phyloP scores from a whole-genome alignment of 331 rosid species.

The Malus hybrid region DNA sequence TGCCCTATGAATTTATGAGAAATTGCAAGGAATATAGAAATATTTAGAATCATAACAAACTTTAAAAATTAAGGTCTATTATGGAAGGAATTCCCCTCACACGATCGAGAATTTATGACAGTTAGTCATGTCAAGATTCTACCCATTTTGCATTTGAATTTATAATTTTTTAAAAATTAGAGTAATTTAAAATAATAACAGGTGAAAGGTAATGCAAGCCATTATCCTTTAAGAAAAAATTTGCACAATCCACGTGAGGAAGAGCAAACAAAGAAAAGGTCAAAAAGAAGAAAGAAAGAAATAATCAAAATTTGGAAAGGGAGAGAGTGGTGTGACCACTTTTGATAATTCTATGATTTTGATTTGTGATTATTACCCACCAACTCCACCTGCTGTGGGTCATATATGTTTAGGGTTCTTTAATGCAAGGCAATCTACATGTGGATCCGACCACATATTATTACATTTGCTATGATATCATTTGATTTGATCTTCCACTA shows the following conservation, averaged over 20 bases:
- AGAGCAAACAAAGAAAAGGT: conserved; percentile 24
- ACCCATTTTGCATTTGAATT: background rate
- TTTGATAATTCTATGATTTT: conserved; percentile 8
- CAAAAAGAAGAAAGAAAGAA: conserved; percentile 16
- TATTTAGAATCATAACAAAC: background rate
- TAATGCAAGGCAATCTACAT: background rate
- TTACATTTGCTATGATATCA: background rate
- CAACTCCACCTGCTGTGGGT: conserved; percentile 12
- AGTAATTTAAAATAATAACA: background rate
- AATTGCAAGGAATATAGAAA: background rate
- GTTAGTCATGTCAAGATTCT: background rate
- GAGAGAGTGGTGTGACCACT: conserved; percentile 3
- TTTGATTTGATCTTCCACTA: conserved; percentile 13
- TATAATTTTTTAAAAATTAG: background rate
- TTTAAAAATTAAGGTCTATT: background rate
- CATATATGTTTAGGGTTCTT: conserved; percentile 12
- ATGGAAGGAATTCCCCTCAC: background rate
- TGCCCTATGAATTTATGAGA: background rate
- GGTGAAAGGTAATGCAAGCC: background rate
- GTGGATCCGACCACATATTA: conserved; percentile 9
- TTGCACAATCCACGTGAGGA: conserved; percentile 34
- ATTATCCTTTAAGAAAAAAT: conserved; percentile 3
- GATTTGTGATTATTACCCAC: conserved; percentile 28
- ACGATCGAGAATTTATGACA: background rate
- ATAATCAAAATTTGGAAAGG: conserved; percentile 14